These are phyloP conservation scores for Diatrype stigma DNA, from an alignment of 2,329 filamentous ascomycete species.

Conservation along the genomic window DNA sequence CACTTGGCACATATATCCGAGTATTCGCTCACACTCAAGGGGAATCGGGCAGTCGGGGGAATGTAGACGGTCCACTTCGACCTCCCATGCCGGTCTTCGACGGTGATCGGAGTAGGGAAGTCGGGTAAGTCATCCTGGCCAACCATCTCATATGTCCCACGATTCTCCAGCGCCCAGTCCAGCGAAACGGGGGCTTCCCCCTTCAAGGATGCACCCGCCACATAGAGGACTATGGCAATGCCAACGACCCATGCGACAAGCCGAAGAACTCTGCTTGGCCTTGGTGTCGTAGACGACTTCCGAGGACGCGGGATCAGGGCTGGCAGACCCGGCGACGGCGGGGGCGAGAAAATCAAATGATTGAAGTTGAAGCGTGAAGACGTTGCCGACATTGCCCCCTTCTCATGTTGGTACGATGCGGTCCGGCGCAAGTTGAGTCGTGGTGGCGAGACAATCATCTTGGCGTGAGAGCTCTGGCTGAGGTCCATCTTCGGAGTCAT, in stretches of 20 bases:
- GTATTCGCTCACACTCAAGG: conserved; percentile 63
- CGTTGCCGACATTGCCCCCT: conserved; percentile 52
- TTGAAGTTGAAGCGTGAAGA: conserved; percentile 63
- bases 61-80: conserved; percentile 80
- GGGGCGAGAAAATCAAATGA: conserved; percentile 64
- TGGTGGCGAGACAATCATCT: conserved; percentile 50
- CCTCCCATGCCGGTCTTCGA: conserved; percentile 60
- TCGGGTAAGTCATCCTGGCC: conserved; percentile 62
- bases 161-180: conserved; percentile 34
- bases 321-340: conserved; percentile 67
- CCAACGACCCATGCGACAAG: conserved; percentile 50
- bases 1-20: conserved; percentile 65
- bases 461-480: conserved; percentile 39
- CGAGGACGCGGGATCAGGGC: conserved; percentile 62
- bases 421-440: conserved; percentile 56
- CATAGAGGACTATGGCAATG: conserved; percentile 48
- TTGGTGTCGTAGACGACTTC: conserved; percentile 54
- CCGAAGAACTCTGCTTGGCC: conserved; percentile 55
- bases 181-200: conserved; percentile 28
- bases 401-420: conserved; percentile 54
- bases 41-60: conserved; percentile 62
- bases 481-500: conserved; percentile 48
- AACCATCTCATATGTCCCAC: conserved; percentile 61
- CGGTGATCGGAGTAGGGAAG: conserved; percentile 67
- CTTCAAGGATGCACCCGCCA: conserved; percentile 32